Percentiles rank a stretch among this genome's conserved stretches.
Conservation (phyloP, 441 rosid genomes). For the Erodium trifolium region DNA sequence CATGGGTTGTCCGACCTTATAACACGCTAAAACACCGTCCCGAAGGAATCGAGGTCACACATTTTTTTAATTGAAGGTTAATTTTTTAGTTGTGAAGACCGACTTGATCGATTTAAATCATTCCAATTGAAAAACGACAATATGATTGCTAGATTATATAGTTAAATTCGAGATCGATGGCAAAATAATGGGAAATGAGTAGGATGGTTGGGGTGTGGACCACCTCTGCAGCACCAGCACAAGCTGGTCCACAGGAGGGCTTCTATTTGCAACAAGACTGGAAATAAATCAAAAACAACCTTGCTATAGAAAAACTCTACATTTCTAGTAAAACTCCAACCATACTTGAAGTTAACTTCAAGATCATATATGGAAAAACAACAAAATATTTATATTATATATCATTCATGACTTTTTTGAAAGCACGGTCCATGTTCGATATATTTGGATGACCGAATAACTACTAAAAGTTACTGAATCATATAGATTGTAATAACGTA, state of each 20-base stretch:
- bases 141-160: too few relatives aligned
- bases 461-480: too few relatives aligned
- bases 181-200: background rate
- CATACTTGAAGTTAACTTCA: background rate
- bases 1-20: too few relatives aligned
- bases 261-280: background rate
- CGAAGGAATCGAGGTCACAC: too few relatives aligned
- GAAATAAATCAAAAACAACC: background rate
- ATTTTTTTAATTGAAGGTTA: too few relatives aligned
- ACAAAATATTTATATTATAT: background rate
- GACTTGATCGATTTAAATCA: too few relatives aligned
- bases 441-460: background rate
- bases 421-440: background rate
- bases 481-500: too few relatives aligned
- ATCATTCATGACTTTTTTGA: background rate
- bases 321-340: background rate
- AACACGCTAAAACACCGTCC: too few relatives aligned
- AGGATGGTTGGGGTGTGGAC: background rate
- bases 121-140: too few relatives aligned
- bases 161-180: background rate
- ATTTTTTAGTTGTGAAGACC: too few relatives aligned
- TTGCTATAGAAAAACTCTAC: background rate
- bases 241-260: background rate
- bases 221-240: background rate
- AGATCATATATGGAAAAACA: background rate